Evolutionary conservation across 805 yeast species (phyloP).

Genomic region (Kuraishia molischiana): DNA sequence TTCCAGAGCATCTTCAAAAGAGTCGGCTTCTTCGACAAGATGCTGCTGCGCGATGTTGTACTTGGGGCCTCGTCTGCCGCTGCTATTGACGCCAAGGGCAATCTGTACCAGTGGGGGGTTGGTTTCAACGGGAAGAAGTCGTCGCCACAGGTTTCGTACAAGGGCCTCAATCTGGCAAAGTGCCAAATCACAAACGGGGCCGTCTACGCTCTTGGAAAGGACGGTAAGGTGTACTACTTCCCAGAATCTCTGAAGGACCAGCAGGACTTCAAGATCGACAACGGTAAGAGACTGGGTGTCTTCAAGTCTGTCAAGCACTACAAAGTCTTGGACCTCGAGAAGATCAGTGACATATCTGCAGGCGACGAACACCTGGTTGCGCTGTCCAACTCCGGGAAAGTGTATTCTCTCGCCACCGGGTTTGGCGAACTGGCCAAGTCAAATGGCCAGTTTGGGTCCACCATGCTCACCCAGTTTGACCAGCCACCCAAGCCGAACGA

Average conservation of each 20-base stretch:
- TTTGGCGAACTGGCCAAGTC: slow-evolving; percentile 26
- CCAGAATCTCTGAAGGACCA: slow-evolving; percentile 20
- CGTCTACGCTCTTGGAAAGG: slow-evolving; percentile 35
- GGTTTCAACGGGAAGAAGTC: slow-evolving; percentile 21
- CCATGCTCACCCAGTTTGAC: slow-evolving; percentile 58
- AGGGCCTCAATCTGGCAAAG: slow-evolving; percentile 33
- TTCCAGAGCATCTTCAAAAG: slow-evolving; percentile 47
- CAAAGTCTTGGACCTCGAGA: slow-evolving; percentile 8
- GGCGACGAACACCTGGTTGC: slow-evolving; percentile 69
- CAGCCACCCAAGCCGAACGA: slow-evolving; percentile 36
- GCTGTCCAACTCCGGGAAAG: slow-evolving; percentile 47
- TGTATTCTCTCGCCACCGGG: slow-evolving; percentile 57
- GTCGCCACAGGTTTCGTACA: slow-evolving; percentile 27
- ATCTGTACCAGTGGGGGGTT: slow-evolving; percentile 64
- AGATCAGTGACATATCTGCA: slow-evolving; percentile 30
- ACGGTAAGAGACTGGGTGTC: neutral
- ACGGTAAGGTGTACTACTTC: slow-evolving; percentile 34
- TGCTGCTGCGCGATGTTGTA: slow-evolving; percentile 44
- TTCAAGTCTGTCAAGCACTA: neutral
- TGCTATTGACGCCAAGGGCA: slow-evolving; percentile 62
- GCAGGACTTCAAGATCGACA: neutral
- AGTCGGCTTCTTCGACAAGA: slow-evolving; percentile 53
- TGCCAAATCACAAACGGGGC: slow-evolving; percentile 44
- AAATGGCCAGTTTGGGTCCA: slow-evolving; percentile 80
- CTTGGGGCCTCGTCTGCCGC: slow-evolving; percentile 38